Evolutionary conservation across 2,329 filamentous ascomycete species (phyloP), one percentile per base, ranked within the genome.

Genomic region (Exophiala xenobiotica): DNA sequence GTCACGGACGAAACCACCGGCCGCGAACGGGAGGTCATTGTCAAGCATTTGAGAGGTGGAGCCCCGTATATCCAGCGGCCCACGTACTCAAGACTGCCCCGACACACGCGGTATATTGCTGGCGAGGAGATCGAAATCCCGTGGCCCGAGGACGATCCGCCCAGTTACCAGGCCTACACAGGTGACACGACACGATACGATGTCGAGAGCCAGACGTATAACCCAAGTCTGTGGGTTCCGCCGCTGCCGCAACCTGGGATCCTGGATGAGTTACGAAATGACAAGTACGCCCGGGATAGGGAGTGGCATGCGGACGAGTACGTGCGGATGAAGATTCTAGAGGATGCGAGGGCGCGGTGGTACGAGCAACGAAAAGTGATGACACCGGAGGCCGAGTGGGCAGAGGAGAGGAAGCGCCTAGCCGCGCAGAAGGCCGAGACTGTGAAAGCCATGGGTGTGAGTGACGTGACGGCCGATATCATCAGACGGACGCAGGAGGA

Each of bases 171-270:
- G 57, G 82, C 86, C 60, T 69, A 82, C 58, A 69, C 76, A 3
- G 70, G 64, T 63, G 92, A 97, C 70, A 96, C 92, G 2, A 72
- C 83, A 39, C 86, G 88, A 59, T 82, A 86, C 66, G 79, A 85
- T 49, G 87, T 90, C 51, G 88, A 95, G 64, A 78, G 82, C 9
- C 46, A 46, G 26, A 59, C 56, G 2, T 60, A 44, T 44, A 50
- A 27, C 14, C 58, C 58, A 9, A 44, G 45, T 11, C 29, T 62
- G 8, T 46, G 43, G 9, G 20, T 49, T n/a, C 24, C 49, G 12
- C 46, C 51, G 6, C 40, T 56, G 1, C 53, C 56, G 14, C 29
- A 41, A 2, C 46, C 46, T 8, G 42, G 37, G 8, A 52, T 54
- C 14, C 38, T 57, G 9, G 52, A 57, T 26, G 49, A 59, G 31